Conservation (phyloP, 805 yeast genomes). For the Hemisphaericaspora nanyangensis region DNA sequence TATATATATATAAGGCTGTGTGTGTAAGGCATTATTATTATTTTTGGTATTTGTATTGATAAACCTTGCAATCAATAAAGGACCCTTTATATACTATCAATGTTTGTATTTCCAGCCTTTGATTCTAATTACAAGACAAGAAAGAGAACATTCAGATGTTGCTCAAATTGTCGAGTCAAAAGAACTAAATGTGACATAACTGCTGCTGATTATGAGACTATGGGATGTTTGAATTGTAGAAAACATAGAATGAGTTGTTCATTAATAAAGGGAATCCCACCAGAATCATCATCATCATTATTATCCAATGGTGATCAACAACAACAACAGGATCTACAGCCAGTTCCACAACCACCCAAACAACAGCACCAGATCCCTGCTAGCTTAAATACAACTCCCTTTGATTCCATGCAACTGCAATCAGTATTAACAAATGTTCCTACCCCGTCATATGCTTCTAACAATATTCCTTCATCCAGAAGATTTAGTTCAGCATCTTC, state of each 20-base stretch:
- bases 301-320: background rate
- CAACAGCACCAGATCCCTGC: background rate
- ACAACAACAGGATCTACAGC: conserved; percentile 1
- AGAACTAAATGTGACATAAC: conserved; percentile 26
- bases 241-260: conserved; percentile 19
- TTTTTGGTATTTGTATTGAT: too few relatives aligned
- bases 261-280: conserved; percentile 6
- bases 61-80: too few relatives aligned
- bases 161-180: conserved; percentile 25
- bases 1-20: too few relatives aligned
- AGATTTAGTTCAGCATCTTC: conserved; percentile 1
- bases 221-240: conserved; percentile 27
- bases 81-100: too few relatives aligned
- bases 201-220: conserved; percentile 19
- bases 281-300: background rate
- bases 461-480: background rate
- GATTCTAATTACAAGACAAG: conserved; percentile 30
- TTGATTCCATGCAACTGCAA: background rate
- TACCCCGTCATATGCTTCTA: background rate
- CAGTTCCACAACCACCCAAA: background rate
- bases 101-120: conserved; percentile 37
- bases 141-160: conserved; percentile 32
- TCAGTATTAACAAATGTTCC: background rate
- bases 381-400: background rate
- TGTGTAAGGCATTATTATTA: too few relatives aligned